Conservation (phyloP, 768 basidiomycete species). For the Gelatoporia subvermispora region DNA sequence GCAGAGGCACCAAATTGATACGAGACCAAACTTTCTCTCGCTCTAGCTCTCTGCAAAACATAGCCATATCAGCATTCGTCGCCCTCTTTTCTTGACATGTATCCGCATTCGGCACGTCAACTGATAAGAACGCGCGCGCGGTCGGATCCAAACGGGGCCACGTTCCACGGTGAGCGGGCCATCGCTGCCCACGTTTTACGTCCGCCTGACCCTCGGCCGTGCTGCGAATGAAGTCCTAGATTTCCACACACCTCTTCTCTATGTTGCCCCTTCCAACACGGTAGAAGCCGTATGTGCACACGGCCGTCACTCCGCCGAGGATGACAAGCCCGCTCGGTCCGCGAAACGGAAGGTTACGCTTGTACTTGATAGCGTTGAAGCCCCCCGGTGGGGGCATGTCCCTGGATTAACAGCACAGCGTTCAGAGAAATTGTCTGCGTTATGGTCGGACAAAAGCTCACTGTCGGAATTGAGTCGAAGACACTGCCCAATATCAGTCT, state of each 20-base stretch:
- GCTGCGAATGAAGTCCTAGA: slow-evolving; percentile 5
- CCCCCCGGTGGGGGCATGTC: slow-evolving; percentile 96
- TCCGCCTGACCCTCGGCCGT: slow-evolving; percentile 47
- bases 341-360: slow-evolving; percentile 88
- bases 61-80: slow-evolving; percentile 38
- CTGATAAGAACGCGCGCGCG: slow-evolving; percentile 48
- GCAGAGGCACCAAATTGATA: slow-evolving; percentile 87
- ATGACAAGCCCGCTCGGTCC: slow-evolving; percentile 83
- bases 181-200: slow-evolving; percentile 59
- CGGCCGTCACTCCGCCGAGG: slow-evolving; percentile 77
- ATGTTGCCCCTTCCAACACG: slow-evolving; percentile 85
- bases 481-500: slow-evolving; percentile 37
- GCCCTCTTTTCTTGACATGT: slow-evolving; percentile 26
- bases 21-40: slow-evolving; percentile 94
- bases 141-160: slow-evolving; percentile 62
- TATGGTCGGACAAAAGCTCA: slow-evolving; percentile 27
- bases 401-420: slow-evolving; percentile 37
- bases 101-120: slow-evolving; percentile 16
- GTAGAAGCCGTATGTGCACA: slow-evolving; percentile 92
- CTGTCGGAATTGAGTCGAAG: slow-evolving; percentile 61
- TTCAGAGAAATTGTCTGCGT: slow-evolving; percentile 4
- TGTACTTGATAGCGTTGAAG: slow-evolving; percentile 90
- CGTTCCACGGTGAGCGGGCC: slow-evolving; percentile 68
- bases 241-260: slow-evolving; percentile 77
- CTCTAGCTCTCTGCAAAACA: slow-evolving; percentile 74